A percentile compares a stretch with the other conserved stretches of the same genome.
Conservation (phyloP, 257 asterid species). For the Penstemon davidsonii region DNA sequence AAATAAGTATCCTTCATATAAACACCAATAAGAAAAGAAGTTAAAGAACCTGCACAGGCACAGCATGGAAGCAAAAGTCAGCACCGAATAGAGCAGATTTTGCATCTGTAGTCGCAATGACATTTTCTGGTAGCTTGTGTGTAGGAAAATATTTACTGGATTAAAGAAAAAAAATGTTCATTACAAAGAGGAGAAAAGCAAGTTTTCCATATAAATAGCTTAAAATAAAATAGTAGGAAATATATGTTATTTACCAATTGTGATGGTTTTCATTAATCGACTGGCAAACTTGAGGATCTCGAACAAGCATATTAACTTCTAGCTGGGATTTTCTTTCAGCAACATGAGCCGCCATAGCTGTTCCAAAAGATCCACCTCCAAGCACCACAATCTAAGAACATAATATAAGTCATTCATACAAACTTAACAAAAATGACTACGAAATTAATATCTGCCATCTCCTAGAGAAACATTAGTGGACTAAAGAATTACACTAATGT, state of each 20-base stretch:
- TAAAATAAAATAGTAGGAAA: neutral
- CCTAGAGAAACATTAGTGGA: neutral
- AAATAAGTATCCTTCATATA: neutral
- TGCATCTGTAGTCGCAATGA: conserved; percentile 80
- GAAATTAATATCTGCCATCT: neutral
- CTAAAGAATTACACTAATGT: conserved; percentile 4
- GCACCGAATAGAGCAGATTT: conserved; percentile 78
- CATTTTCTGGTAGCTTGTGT: conserved; percentile 71
- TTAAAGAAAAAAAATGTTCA: conserved; percentile 17
- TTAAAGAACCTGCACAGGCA: conserved; percentile 78
- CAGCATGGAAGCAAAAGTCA: conserved; percentile 91
- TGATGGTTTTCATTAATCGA: conserved; percentile 58
- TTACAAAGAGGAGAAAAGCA: neutral
- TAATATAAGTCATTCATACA: conserved; percentile 10
- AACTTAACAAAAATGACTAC: neutral
- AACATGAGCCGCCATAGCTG: conserved; percentile 95
- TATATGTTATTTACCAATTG: conserved; percentile 47
- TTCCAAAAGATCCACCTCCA: conserved; percentile 98
- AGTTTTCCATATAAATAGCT: neutral
- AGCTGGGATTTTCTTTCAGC: conserved; percentile 64
- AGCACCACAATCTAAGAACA: conserved; percentile 76
- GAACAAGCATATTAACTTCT: conserved; percentile 75
- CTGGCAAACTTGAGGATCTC: conserved; percentile 69
- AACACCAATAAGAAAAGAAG: conserved; percentile 7
- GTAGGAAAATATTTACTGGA: conserved; percentile 79